Evolutionary conservation across 805 yeast species (phyloP).

Genomic region (Cyberlindnera sargentensis): DNA sequence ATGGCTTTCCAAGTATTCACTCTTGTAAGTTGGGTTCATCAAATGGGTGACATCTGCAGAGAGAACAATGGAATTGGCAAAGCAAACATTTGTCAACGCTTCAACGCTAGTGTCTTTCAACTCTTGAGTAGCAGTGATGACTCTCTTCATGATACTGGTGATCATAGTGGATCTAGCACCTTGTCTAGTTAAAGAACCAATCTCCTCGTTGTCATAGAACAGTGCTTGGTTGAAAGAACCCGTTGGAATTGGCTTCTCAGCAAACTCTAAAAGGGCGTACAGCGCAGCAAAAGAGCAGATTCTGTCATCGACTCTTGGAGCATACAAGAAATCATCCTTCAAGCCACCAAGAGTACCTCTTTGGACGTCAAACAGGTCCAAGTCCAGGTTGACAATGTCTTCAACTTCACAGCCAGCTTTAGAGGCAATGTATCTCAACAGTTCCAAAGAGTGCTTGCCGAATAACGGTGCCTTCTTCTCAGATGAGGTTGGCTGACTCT

Average conservation of each 20-base stretch:
- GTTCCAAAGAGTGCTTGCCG: slow-evolving; percentile 60
- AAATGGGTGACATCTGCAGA: slow-evolving; percentile 85
- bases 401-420: slow-evolving; percentile 51
- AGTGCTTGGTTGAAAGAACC: slow-evolving; percentile 52
- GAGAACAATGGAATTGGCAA: slow-evolving; percentile 70
- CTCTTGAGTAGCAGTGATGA: slow-evolving; percentile 24
- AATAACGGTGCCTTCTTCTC: slow-evolving; percentile 58
- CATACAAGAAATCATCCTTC: slow-evolving; percentile 66
- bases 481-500: slow-evolving; percentile 46
- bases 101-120: slow-evolving; percentile 10
- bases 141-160: slow-evolving; percentile 57
- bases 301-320: slow-evolving; percentile 83
- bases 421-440: slow-evolving; percentile 63
- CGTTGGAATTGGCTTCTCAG: slow-evolving; percentile 27
- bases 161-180: slow-evolving; percentile 78
- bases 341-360: slow-evolving; percentile 75
- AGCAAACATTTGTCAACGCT: slow-evolving; percentile 32
- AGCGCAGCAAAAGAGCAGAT: slow-evolving; percentile 73
- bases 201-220: slow-evolving; percentile 74
- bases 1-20: slow-evolving; percentile 70
- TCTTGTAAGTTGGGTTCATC: slow-evolving; percentile 67
- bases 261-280: slow-evolving; percentile 44
- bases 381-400: slow-evolving; percentile 62
- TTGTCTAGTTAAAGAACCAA: slow-evolving; percentile 73
- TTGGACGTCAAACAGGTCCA: slow-evolving; percentile 78